Evolutionary conservation across 1,284 basidiomycete genomes (phyloP).

Genomic region (Sphagnurus paluster): DNA sequence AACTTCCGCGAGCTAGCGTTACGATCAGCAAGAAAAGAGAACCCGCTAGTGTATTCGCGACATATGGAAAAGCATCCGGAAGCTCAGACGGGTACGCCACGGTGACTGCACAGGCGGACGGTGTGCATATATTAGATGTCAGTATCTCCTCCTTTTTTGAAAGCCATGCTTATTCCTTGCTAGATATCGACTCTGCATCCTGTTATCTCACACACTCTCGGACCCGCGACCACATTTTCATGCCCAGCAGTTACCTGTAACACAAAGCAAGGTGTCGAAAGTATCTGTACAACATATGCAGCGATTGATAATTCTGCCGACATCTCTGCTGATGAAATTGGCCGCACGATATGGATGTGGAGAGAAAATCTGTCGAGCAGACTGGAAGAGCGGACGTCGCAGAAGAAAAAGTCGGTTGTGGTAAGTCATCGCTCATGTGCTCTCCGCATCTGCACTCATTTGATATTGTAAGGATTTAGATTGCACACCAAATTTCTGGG

Average conservation of each 20-base stretch:
- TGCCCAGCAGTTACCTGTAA: conserved; percentile 53
- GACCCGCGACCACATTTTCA: conserved; percentile 60
- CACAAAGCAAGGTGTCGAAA: conserved; percentile 34
- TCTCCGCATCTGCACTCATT: conserved; percentile 15
- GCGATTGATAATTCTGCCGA: conserved; percentile 52
- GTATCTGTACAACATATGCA: conserved; percentile 54
- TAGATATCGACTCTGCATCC: conserved; percentile 67
- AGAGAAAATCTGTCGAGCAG: conserved; percentile 48
- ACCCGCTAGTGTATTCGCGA: conserved; percentile 39
- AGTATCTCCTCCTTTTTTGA: conserved; percentile 23
- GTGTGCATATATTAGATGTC: conserved; percentile 72
- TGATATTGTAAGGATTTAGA: conserved; percentile 33
- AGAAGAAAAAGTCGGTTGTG: conserved; percentile 40
- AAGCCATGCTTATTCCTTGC: conserved; percentile 5
- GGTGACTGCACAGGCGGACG: conserved; percentile 69
- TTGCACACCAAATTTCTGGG: conserved; percentile 42
- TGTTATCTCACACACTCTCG: conserved; percentile 66
- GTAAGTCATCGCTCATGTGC: conserved; percentile 37
- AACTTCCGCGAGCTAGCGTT: conserved; percentile 5
- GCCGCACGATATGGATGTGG: conserved; percentile 63
- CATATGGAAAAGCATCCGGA: conserved; percentile 36
- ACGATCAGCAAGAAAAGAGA: conserved; percentile 18
- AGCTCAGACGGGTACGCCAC: conserved; percentile 57
- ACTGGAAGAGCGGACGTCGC: conserved; percentile 34
- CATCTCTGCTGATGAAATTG: conserved; percentile 36